A percentile compares a stretch with the other conserved stretches of the same genome.
phyloP scores from a whole-genome alignment of 2,329 filamentous ascomycete species.

The Diaporthe ampelina region DNA sequence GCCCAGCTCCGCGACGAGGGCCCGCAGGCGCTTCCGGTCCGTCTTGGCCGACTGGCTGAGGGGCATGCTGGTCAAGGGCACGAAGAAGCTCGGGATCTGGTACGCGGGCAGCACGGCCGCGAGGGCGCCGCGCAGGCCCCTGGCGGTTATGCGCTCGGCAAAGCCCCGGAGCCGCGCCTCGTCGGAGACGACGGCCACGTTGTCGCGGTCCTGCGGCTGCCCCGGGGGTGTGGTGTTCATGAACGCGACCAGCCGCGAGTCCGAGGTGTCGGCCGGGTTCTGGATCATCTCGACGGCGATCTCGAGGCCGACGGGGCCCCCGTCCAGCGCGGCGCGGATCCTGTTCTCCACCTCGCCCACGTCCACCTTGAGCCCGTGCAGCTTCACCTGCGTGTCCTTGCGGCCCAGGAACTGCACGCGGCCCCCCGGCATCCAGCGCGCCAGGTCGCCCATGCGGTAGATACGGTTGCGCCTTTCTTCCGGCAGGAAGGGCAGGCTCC shows the following conservation, averaged over 20 bases:
- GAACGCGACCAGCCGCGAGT: background rate
- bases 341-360: slow-evolving; percentile 68
- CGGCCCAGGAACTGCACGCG: slow-evolving; percentile 67
- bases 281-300: slow-evolving; percentile 5
- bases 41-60: slow-evolving; percentile 11
- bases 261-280: background rate
- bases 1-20: slow-evolving; percentile 1
- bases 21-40: slow-evolving; percentile 3
- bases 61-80: background rate
- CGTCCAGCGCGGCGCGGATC: slow-evolving; percentile 59
- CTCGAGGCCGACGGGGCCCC: slow-evolving; percentile 33
- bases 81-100: slow-evolving; percentile 12
- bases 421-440: slow-evolving; percentile 65
- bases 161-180: background rate
- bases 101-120: background rate
- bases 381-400: slow-evolving; percentile 78
- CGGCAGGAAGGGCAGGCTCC: slow-evolving; percentile 40
- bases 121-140: background rate
- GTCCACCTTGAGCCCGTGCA: slow-evolving; percentile 76
- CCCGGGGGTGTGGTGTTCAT: background rate
- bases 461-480: slow-evolving; percentile 46
- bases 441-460: slow-evolving; percentile 72
- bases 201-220: background rate
- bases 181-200: background rate
- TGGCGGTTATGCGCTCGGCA: background rate